Evolutionary conservation across 495 filamentous ascomycete species (phyloP), one percentile per base, ranked within the genome.

Genomic region (Neurospora sublineolata): DNA sequence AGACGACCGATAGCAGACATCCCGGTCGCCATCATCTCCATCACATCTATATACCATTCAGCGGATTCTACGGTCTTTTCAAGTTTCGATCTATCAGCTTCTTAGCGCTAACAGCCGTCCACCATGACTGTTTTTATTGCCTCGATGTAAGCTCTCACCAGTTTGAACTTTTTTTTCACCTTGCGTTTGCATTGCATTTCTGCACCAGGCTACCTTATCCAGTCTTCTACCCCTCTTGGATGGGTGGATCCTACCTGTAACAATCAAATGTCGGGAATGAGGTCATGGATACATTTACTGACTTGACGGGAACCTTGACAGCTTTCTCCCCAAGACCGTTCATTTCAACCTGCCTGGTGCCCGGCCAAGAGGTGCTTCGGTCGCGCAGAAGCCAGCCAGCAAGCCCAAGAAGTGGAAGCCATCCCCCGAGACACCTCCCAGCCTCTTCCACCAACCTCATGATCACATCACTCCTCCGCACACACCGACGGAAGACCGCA

Each of bases 321-420:
- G 94, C 58, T 96, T 96, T 78, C 89, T 97, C 37, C 94, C 94
- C 7, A 92, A 96, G 77, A 97, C 94, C 3, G 84, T 97, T 74
- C 89, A 94, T 77, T 97, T 97, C 80, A 84, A 70, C 70, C 84
- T 80, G 41, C 85, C 80, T 12, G 77, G 80, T 72, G 80, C 79
- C 71, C 77, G 76, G 30, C 79, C 74, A 18, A 74, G 77, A 75
- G 80, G 77, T 68, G 67, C 78, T 68, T 68, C 71, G 71, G 70
- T 78, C 71, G 73, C 84, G 72, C 78, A 80, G 69, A 79, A 75
- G 60, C 74, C 74, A 37, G 73, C 74, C 64, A 69, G 72, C 52
- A 74, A 76, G 41, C 16, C 76, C 37, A 68, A 76, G 41, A 79
- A 36, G 33, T 36, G 33, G 33, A 36, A 76, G 71, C 77, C 76